phyloP scores from a whole-genome alignment of 2,329 filamentous ascomycete species.

The Fusarium piperis region DNA sequence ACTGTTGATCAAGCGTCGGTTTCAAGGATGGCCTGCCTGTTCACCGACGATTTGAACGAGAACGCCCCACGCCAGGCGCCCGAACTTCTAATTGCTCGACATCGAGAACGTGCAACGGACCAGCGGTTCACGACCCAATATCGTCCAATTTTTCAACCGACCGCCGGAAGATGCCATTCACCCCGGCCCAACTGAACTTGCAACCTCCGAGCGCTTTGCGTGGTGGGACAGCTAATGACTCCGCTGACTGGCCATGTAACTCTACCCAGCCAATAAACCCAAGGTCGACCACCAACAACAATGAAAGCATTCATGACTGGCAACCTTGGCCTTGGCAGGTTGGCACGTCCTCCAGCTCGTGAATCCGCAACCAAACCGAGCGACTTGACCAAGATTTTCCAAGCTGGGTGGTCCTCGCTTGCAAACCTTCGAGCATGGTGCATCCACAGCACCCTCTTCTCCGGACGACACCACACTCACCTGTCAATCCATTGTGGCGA shows the following conservation, averaged over 20 bases:
- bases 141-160: neutral
- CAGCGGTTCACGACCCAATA: neutral
- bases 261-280: constrained; percentile 10
- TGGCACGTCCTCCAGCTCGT: neutral
- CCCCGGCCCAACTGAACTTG: neutral
- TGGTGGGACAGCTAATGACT: constrained; percentile 33
- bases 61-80: neutral
- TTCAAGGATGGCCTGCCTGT: constrained; percentile 8
- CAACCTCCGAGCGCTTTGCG: neutral
- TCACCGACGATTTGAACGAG: constrained; percentile 12
- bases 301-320: neutral
- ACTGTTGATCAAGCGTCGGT: neutral
- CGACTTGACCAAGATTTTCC: neutral
- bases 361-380: neutral
- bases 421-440: neutral
- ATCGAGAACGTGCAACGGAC: neutral
- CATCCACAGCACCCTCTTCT: constrained; percentile 1
- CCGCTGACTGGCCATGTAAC: constrained; percentile 25
- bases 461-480: constrained; percentile 2
- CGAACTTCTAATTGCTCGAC: neutral
- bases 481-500: constrained; percentile 29
- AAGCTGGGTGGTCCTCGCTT: neutral
- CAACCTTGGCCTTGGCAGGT: neutral
- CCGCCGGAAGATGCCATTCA: constrained; percentile 18
- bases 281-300: neutral